These are phyloP conservation scores for Camillea tinctor DNA, from an alignment of 2,329 filamentous ascomycete species.

Conservation along the genomic window DNA sequence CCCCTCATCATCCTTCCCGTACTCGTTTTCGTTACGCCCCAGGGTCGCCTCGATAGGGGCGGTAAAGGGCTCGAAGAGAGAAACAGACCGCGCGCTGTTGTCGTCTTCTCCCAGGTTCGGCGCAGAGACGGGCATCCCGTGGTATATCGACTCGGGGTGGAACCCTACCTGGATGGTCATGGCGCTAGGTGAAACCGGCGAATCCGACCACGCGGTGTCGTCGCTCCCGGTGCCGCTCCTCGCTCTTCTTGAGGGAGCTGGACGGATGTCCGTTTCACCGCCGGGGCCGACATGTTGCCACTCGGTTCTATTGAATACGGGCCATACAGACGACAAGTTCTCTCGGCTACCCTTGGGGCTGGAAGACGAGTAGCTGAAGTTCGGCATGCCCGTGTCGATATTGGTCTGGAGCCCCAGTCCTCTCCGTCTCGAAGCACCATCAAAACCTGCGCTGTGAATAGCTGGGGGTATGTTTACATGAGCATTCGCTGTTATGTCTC, in stretches of 20 bases:
- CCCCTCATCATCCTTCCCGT: too few species aligned
- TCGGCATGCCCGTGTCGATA: not conserved
- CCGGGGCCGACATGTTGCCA: not conserved
- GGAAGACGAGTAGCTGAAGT: constrained; percentile 12
- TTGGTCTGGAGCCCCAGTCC: not conserved
- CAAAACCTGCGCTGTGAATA: too few species aligned
- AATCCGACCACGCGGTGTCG: not conserved
- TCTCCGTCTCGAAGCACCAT: too few species aligned
- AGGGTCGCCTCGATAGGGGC: not conserved
- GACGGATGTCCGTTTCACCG: too few species aligned
- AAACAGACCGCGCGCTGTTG: not conserved
- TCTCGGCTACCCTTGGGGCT: constrained; percentile 3
- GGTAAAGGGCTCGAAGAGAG: not conserved
- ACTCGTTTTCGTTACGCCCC: not conserved
- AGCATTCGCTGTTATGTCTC: too few species aligned
- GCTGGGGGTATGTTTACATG: not conserved
- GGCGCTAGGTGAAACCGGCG: constrained; percentile 3
- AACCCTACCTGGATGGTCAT: constrained; percentile 8
- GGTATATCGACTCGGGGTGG: not conserved
- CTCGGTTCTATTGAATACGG: not conserved
- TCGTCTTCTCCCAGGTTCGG: not conserved
- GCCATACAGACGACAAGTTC: not conserved
- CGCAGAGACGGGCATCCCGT: not conserved
- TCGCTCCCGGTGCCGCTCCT: not conserved
- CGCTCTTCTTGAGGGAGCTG: not conserved